Evolutionary conservation across 768 basidiomycete genomes (phyloP).

Genomic region (Rhodotorula sphaerocarpa): DNA sequence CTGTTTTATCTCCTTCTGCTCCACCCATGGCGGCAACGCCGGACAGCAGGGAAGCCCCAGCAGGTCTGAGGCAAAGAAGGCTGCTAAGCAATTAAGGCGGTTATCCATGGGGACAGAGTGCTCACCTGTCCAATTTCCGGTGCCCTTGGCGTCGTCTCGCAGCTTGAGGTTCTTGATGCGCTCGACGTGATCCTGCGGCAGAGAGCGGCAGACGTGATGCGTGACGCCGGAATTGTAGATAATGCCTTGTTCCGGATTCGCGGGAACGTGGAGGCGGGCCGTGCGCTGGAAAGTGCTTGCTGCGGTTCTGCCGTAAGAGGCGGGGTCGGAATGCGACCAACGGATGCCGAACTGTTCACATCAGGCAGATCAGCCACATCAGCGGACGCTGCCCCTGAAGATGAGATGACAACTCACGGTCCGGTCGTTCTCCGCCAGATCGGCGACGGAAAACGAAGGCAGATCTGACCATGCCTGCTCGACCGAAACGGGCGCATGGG

Average conservation of each 20-base stretch:
- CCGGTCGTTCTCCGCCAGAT: too few species aligned
- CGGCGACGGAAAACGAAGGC: not conserved
- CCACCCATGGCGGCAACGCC: not conserved
- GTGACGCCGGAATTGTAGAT: not conserved
- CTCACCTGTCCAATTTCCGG: not conserved
- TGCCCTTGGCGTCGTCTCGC: not conserved
- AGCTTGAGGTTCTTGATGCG: not conserved
- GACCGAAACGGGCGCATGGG: not conserved
- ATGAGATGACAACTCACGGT: too few species aligned
- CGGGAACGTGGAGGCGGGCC: not conserved
- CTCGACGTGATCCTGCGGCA: not conserved
- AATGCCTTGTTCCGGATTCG: too few species aligned
- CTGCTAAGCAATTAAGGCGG: too few species aligned
- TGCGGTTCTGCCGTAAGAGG: not conserved
- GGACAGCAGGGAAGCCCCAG: not conserved
- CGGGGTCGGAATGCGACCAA: not conserved
- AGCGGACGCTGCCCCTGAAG: not conserved
- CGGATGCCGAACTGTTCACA: not conserved
- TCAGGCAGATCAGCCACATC: not conserved
- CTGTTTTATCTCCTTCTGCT: not conserved
- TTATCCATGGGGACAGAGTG: too few species aligned
- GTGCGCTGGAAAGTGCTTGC: not conserved
- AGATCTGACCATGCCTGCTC: not conserved
- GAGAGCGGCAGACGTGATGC: constrained; percentile 5
- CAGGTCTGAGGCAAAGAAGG: not conserved